Base-by-base conservation (phyloP, 345 rosid genomes). In the Citrus trifoliata region DNA sequence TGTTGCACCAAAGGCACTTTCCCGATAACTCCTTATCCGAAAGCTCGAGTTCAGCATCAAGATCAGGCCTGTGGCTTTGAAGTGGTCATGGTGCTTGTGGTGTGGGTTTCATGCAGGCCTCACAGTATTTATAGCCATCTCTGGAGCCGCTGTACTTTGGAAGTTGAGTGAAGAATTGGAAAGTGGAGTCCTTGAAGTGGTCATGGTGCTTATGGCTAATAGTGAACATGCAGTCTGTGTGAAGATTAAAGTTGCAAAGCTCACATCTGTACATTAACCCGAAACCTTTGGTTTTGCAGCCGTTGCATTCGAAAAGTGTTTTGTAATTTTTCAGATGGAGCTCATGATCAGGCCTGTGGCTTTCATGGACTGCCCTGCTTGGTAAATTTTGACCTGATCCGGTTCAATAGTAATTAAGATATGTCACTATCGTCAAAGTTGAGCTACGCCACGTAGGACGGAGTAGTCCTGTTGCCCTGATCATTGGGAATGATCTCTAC, bases 401-500 rank as follows among this genome's bases (percentile, higher is more conserved):
- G 14, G 12, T 42, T 13, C 48, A 42, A 42, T 42, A 42, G 12
- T 42, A 42, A 42, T 42, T 42, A 42, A 42, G 51, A 12, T 10
- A 42, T 42, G 51, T 42, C 13, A 42, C 16, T 12, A 42, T 42
- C 16, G 51, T 10, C 13, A 10, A 12, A 42, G 16, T 12, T 42
- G 51, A 42, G 51, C 51, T 42, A 89, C 0, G 87, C 90, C 14
- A 89, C 90, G 53, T 89, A 87, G 2, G 88, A 89, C 35, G 86
- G 92, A 4, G 89, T 87, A 5, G 86, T 87, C 10, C 87, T 73
- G 83, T 86, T 86, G 0, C 88, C 92, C 73, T 86, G 88, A 64
- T 87, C 90, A 72, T 85, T 85, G 60, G 89, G 85, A 37, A 87
- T 87, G 79, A 88, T 88, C 84, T 88, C 88, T 24, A 87, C 87